Base-by-base conservation (phyloP, 2,329 filamentous ascomycete species). In the Colletotrichum sp. region DNA sequence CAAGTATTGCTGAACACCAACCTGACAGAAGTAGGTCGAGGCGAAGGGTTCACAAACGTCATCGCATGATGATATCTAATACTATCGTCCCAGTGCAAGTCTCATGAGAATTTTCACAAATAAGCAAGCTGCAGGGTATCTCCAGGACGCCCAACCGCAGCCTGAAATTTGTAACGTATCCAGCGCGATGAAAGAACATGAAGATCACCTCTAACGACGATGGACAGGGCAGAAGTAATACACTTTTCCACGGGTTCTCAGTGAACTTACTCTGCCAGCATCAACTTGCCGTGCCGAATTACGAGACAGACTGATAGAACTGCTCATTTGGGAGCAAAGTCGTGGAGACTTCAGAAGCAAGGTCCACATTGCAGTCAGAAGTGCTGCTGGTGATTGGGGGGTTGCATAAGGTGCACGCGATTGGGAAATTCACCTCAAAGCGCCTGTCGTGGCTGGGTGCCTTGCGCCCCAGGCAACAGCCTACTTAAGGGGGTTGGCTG, bases 31-130 rank as follows among this genome's bases (percentile, higher is more conserved):
- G 44, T 3, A 49, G 10, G 6, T 49, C 44, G n/a, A 21, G 44
- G 18, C 5, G 9, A n/a, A n/a, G n/a, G n/a, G n/a, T n/a, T n/a
- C n/a, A n/a, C n/a, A 26, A 26, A 26, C 24, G 24, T 5, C 18
- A 49, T n/a, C 18, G 39, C 18, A 7, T 12, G 5, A n/a, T n/a
- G 18, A 6, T 3, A 6, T n/a, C 9, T 3, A n/a, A 21, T 4
- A 12, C 10, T 4, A 3, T 0, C 39, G 18, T 7, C 8, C 18
- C 6, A 12, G 9, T 7, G 9, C 2, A 12, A 6, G 2, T 49
- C 5, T 6, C 18, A 10, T 21, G 39, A 12, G 5, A 49, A 9
- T 12, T 21, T n/a, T 3, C 39, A 21, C 39, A 49, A 12, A n/a
- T 7, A 21, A n/a, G 15, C 5, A 4, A 21, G 39, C 18, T 49